Conservation (phyloP, 805 yeast species). For the Sungouiella thailandica region DNA sequence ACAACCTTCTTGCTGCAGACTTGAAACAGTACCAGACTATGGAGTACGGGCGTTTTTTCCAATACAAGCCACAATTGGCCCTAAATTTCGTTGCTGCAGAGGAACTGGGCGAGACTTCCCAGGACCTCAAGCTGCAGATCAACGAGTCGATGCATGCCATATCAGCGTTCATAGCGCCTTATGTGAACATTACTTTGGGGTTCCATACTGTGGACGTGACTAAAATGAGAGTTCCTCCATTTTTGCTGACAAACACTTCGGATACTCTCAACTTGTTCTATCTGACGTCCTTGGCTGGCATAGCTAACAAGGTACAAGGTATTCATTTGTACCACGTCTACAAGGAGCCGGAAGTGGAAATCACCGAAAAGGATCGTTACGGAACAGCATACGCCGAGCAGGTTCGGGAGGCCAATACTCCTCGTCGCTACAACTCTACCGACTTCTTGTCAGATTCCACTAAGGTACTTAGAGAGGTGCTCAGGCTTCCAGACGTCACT, state of each 20-base stretch:
- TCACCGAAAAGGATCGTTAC: slow-evolving; percentile 11
- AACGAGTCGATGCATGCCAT: slow-evolving; percentile 4
- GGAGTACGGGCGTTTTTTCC: background rate
- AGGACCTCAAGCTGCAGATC: slow-evolving; percentile 4
- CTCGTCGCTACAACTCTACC: slow-evolving; percentile 7
- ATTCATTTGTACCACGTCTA: slow-evolving; percentile 10
- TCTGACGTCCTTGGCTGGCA: slow-evolving; percentile 12
- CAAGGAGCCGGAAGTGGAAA: background rate
- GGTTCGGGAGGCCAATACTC: slow-evolving; percentile 1
- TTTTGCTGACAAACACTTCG: slow-evolving; percentile 6
- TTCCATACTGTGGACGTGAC: slow-evolving; percentile 8
- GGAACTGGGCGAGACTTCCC: slow-evolving; percentile 9
- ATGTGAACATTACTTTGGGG: background rate
- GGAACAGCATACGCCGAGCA: slow-evolving; percentile 5
- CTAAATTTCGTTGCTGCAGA: slow-evolving; percentile 15
- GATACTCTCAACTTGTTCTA: slow-evolving; percentile 10
- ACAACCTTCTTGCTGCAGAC: slow-evolving; percentile 29
- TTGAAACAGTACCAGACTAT: slow-evolving; percentile 5
- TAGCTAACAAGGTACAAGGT: slow-evolving; percentile 11
- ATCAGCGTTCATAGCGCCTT: slow-evolving; percentile 2
- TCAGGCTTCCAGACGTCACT: slow-evolving; percentile 5
- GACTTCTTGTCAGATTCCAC: slow-evolving; percentile 4
- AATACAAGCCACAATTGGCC: slow-evolving; percentile 3
- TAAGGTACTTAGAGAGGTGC: slow-evolving; percentile 1
- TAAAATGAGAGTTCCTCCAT: slow-evolving; percentile 5